Conservation (phyloP, 2,329 filamentous ascomycete genomes). For the Colletotrichum karsti region DNA sequence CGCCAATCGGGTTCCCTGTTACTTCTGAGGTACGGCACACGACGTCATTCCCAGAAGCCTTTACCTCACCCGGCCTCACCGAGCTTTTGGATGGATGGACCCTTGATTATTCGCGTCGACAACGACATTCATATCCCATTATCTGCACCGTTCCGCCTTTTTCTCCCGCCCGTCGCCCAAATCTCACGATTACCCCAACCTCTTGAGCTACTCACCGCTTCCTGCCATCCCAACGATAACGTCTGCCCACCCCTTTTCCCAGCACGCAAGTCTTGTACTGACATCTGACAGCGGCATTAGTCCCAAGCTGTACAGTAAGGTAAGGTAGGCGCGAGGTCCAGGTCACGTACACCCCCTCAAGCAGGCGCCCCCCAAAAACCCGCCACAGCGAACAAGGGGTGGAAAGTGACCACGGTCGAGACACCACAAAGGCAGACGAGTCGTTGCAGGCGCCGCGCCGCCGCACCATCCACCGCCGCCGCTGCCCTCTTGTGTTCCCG, state of each 20-base stretch:
- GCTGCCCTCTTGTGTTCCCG: neutral
- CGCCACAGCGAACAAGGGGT: slow-evolving; percentile 12
- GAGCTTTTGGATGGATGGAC: slow-evolving; percentile 11
- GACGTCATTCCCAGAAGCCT: slow-evolving; percentile 7
- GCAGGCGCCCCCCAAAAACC: neutral
- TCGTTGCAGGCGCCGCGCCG: slow-evolving; percentile 20
- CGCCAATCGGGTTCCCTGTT: slow-evolving; percentile 24
- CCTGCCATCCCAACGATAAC: neutral
- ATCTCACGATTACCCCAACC: neutral
- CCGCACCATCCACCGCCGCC: neutral
- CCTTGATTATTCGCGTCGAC: neutral
- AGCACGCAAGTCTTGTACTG: neutral
- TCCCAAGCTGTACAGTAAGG: neutral
- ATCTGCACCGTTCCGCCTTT: neutral
- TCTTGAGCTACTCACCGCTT: slow-evolving; percentile 7
- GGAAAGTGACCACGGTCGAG: neutral
- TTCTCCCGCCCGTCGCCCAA: neutral
- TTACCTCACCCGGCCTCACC: neutral
- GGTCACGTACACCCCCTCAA: slow-evolving; percentile 2
- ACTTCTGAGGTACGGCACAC: neutral
- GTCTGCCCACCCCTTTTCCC: neutral
- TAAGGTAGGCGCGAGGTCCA: slow-evolving; percentile 15
- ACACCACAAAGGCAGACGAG: neutral
- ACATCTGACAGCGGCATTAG: slow-evolving; percentile 29
- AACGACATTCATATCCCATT: neutral